Percentiles rank a stretch among this genome's conserved stretches.
Evolutionary conservation across 108 stramenopile species (phyloP).

Genomic region (Pelagomonas calceolata): DNA sequence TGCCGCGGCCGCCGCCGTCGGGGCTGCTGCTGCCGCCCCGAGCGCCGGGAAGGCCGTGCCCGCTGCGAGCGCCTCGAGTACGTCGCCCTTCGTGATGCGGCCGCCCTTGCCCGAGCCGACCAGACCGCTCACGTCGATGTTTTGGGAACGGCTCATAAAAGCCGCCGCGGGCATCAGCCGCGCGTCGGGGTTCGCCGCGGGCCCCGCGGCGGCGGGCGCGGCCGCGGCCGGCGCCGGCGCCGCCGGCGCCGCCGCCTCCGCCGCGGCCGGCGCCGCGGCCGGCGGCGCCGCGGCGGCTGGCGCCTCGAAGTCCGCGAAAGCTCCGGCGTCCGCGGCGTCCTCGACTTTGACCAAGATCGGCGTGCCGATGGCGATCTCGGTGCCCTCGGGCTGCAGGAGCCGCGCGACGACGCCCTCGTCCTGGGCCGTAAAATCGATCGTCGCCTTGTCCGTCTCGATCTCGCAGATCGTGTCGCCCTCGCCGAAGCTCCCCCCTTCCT

Average conservation of each 20-base stretch:
- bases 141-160: constrained; percentile 56
- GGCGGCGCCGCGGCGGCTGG: too few species aligned
- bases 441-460: constrained; percentile 97
- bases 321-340: constrained; percentile 46
- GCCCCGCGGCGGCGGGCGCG: constrained; percentile 5
- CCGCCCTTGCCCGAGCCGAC: constrained; percentile 71
- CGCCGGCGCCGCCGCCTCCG: constrained; percentile 4
- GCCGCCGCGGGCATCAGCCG: constrained; percentile 62
- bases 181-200: constrained; percentile 1
- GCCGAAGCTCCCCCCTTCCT: constrained; percentile 64
- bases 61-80: constrained; percentile 49
- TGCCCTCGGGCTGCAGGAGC: constrained; percentile 55
- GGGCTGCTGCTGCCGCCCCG: neutral
- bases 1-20: constrained; percentile 20
- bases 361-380: constrained; percentile 69
- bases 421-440: constrained; percentile 86
- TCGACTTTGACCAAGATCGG: constrained; percentile 67
- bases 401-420: constrained; percentile 76
- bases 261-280: constrained; percentile 5
- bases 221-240: neutral
- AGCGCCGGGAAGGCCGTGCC: constrained; percentile 7
- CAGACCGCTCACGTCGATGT: constrained; percentile 62
- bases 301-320: constrained; percentile 50
- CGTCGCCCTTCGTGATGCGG: constrained; percentile 77
- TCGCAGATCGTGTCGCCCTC: constrained; percentile 83